Evolutionary conservation across 1,139 yeast species (phyloP).

Genomic region (Candida sp.): DNA sequence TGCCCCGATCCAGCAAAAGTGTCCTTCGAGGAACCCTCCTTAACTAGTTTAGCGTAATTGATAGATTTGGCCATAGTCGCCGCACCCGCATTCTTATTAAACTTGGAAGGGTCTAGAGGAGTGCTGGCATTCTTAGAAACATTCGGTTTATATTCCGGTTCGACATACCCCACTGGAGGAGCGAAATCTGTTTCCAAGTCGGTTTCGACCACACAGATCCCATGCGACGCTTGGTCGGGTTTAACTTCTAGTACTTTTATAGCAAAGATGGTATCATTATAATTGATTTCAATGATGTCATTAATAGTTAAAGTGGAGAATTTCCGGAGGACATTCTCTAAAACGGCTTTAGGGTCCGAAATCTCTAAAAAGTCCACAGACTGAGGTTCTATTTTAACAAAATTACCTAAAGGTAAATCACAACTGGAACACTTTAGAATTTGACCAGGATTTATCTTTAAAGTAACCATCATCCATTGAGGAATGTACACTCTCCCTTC

Average conservation of each 20-base stretch:
- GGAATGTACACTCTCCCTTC: slow-evolving; percentile 96
- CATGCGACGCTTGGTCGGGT: slow-evolving; percentile 62
- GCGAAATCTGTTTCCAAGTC: slow-evolving; percentile 98
- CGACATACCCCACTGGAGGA: slow-evolving; percentile 98
- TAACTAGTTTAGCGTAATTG: slow-evolving; percentile 60
- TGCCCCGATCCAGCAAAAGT: slow-evolving; percentile 65
- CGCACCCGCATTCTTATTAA: slow-evolving; percentile 44
- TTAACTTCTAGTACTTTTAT: slow-evolving; percentile 86
- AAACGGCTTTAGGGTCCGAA: slow-evolving; percentile 93
- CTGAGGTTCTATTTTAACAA: slow-evolving; percentile 95
- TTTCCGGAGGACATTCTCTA: slow-evolving; percentile 86
- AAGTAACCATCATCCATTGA: slow-evolving; percentile 92
- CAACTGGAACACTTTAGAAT: slow-evolving; percentile 71
- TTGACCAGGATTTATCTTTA: slow-evolving; percentile 73
- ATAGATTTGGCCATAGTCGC: slow-evolving; percentile 83
- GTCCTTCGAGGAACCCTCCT: slow-evolving; percentile 26
- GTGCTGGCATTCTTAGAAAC: slow-evolving; percentile 30
- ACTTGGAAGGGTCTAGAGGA: slow-evolving; percentile 33
- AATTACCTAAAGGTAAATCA: slow-evolving; percentile 81
- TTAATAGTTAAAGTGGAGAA: slow-evolving; percentile 84
- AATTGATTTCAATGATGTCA: slow-evolving; percentile 82
- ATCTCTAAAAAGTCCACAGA: slow-evolving; percentile 90
- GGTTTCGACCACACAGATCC: slow-evolving; percentile 95
- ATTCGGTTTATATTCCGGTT: slow-evolving; percentile 60
- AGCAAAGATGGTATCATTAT: slow-evolving; percentile 75